These are phyloP conservation scores for Patellifolia procumbens DNA, from an alignment of 179 eudicot genomes.

Conservation along the genomic window DNA sequence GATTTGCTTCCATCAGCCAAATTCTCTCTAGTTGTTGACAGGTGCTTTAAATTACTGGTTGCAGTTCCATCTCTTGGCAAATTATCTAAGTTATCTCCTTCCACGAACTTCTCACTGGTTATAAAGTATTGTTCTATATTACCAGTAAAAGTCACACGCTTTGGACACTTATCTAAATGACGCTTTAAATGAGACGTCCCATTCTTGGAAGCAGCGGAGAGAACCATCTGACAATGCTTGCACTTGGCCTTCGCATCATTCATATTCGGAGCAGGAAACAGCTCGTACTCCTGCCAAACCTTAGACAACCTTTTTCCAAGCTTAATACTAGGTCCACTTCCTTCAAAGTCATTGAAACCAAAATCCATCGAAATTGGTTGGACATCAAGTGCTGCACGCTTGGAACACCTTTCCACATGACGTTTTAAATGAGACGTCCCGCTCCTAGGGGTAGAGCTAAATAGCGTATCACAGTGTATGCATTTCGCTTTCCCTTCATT, in stretches of 20 bases:
- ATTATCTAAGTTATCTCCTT: slow-evolving; percentile 21
- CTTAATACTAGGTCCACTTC: slow-evolving; percentile 22
- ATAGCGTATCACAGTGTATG: slow-evolving; percentile 40
- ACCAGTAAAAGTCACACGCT: slow-evolving; percentile 32
- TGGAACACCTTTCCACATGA: slow-evolving; percentile 49
- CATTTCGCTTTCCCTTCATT: slow-evolving; percentile 49
- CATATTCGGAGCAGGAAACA: slow-evolving; percentile 42
- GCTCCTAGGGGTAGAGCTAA: slow-evolving; percentile 51
- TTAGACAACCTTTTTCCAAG: slow-evolving; percentile 43
- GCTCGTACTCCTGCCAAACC: slow-evolving; percentile 53
- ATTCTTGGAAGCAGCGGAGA: slow-evolving; percentile 50
- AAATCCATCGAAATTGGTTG: slow-evolving; percentile 40
- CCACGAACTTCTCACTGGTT: slow-evolving; percentile 18
- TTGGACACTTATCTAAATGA: slow-evolving; percentile 48
- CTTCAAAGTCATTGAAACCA: slow-evolving; percentile 36
- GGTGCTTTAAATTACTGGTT: slow-evolving; percentile 21
- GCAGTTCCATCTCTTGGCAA: slow-evolving; percentile 18
- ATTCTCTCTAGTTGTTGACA: slow-evolving; percentile 12
- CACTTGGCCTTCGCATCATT: slow-evolving; percentile 52
- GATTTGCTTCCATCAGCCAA: slow-evolving; percentile 35
- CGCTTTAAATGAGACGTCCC: slow-evolving; percentile 59
- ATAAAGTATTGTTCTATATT: slow-evolving; percentile 25
- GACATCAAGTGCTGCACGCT: slow-evolving; percentile 38
- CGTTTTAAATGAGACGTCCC: slow-evolving; percentile 57
- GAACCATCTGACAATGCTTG: slow-evolving; percentile 44